Conservation (phyloP, 495 filamentous ascomycete species). For the Peziza echinospora region DNA sequence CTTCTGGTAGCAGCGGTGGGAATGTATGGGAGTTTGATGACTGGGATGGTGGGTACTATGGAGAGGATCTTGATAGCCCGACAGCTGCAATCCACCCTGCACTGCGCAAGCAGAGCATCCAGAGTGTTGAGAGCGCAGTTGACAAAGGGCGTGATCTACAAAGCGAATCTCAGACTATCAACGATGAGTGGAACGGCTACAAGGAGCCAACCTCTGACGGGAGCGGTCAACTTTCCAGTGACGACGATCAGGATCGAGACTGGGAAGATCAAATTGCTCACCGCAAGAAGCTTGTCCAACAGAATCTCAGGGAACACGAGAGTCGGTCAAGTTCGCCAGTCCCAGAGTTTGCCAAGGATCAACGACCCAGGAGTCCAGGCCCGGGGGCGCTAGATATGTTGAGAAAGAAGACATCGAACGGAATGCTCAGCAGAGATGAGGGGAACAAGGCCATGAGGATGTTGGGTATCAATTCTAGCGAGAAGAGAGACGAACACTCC, state of each 20-base stretch:
- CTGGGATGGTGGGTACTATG: conserved; percentile 10
- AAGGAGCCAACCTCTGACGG: conserved; percentile 2
- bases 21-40: conserved; percentile 20
- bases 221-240: conserved; percentile 1
- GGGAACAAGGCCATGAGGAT: neutral
- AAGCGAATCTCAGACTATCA: neutral
- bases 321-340: conserved; percentile 1
- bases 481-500: neutral
- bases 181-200: conserved; percentile 10
- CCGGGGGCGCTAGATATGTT: neutral
- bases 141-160: neutral
- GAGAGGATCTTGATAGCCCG: conserved; percentile 2
- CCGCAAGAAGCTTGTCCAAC: conserved; percentile 17
- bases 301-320: conserved; percentile 18
- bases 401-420: neutral
- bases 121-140: neutral
- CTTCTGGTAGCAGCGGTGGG: conserved; percentile 15
- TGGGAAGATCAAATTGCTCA: conserved; percentile 20
- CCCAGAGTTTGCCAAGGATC: neutral
- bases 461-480: neutral
- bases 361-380: neutral
- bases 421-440: neutral
- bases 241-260: conserved; percentile 13
- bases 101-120: neutral
- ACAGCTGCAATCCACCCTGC: neutral